Evolutionary conservation across 2,329 filamentous ascomycete genomes (phyloP), one percentile per base, ranked within the genome.

Genomic region (Penicillium sp.): DNA sequence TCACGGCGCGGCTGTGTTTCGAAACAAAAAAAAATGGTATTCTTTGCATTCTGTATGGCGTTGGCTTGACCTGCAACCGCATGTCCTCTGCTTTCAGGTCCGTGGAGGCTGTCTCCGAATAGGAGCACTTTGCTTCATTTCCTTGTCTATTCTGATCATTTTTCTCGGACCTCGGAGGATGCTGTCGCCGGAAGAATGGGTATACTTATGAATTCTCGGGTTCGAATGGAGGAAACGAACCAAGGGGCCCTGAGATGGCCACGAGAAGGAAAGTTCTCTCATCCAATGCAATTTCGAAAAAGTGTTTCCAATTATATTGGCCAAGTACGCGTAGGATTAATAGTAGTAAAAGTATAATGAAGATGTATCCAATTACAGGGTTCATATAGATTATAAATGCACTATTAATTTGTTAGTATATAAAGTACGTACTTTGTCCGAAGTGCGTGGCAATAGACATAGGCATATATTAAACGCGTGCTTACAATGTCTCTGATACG

Each of bases 41-140:
- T 59, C 66, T 61, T 74, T 74, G 72, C 72, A 74, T 75, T 75
- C 62, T 69, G 65, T 73, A 67, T 72, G 73, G 72, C 73, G 73
- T 75, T 75, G 69, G 69, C 71, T 71, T 71, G 69, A 72, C 67
- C 67, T 69, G 64, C 67, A 67, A 63, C 61, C 59, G 64, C 65
- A 61, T 59, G 52, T 71, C 67, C 67, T 72, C 66, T 69, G 58
- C 62, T 64, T 56, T 60, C 59, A 63, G 70, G 65, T 68, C 67
- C 67, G 66, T 65, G 66, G 67, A 65, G 67, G 64, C 60, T 64
- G 61, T 60, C 60, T 58, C 38, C 54, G 56, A 66, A 62, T 63
- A 64, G 64, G 60, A 63, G 60, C 57, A 62, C 46, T 62, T 65
- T 61, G 66, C 61, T 66, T 60, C 62, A 38, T 63, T 60, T 58